Evolutionary conservation across 257 asterid species (phyloP).

Genomic region (Paulownia fortunei): DNA sequence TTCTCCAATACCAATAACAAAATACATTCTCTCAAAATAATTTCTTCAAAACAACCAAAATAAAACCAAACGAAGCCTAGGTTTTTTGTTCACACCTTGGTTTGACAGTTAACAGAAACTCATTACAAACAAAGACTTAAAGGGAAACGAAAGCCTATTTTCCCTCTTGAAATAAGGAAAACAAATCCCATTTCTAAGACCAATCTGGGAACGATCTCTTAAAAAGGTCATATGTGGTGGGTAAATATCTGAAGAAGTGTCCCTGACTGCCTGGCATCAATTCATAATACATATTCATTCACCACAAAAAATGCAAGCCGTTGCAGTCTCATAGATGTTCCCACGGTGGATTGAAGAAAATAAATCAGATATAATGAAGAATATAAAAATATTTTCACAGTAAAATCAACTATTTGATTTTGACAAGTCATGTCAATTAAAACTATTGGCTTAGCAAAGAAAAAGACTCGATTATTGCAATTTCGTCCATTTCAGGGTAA

Average conservation of each 20-base stretch:
- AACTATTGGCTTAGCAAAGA: constrained; percentile 5
- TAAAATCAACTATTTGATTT: not conserved
- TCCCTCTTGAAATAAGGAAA: too few species aligned
- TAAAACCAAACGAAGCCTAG: too few species aligned
- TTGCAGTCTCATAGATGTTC: constrained; percentile 14
- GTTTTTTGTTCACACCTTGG: too few species aligned
- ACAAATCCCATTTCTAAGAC: not conserved
- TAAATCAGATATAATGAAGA: not conserved
- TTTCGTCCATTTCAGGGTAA: not conserved
- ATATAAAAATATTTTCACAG: not conserved
- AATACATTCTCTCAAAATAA: too few species aligned
- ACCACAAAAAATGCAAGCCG: not conserved
- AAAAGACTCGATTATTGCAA: constrained; percentile 4
- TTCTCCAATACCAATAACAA: too few species aligned
- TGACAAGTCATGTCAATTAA: constrained; percentile 5
- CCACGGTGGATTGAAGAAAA: not conserved
- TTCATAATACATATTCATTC: not conserved
- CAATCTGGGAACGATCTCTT: not conserved
- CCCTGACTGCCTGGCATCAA: not conserved
- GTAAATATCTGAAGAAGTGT: not conserved
- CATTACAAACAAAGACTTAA: too few species aligned
- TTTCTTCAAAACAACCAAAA: too few species aligned
- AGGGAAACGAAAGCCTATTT: too few species aligned
- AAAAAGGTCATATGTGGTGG: not conserved
- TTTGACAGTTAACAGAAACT: too few species aligned